phyloP scores from a whole-genome alignment of 2,329 filamentous ascomycete species.

The Talaromyces verruculosus region DNA sequence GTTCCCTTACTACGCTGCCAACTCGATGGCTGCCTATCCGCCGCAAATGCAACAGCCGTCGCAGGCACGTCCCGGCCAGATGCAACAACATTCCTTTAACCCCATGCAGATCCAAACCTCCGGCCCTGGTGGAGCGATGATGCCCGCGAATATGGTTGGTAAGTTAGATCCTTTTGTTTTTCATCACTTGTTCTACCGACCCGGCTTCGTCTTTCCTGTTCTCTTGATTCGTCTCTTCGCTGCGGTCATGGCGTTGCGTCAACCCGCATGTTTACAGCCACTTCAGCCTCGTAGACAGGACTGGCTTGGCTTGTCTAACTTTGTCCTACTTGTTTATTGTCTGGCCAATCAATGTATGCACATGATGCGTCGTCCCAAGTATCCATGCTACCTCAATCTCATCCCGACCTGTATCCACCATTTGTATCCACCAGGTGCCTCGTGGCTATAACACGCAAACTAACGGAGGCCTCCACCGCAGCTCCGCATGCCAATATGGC shows the following conservation, averaged over 20 bases:
- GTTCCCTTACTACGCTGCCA: conserved; percentile 39
- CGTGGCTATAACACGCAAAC: conserved; percentile 18
- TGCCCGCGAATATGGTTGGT: conserved; percentile 36
- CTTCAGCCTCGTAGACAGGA: background rate
- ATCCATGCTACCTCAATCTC: conserved; percentile 1
- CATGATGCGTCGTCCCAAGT: conserved; percentile 21
- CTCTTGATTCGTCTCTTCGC: conserved; percentile 5
- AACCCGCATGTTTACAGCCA: background rate
- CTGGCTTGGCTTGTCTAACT: conserved; percentile 8
- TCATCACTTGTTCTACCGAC: background rate
- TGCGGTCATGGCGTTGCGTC: conserved; percentile 24
- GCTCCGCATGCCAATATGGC: conserved; percentile 38
- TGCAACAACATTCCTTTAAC: conserved; percentile 34
- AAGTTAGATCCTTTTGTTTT: conserved; percentile 2
- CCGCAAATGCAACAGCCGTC: conserved; percentile 26
- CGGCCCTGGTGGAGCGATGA: conserved; percentile 40
- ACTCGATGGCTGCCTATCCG: conserved; percentile 24
- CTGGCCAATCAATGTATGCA: conserved; percentile 5
- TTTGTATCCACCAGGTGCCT: conserved; percentile 20
- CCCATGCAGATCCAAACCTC: conserved; percentile 36
- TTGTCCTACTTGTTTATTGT: background rate
- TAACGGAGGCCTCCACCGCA: conserved; percentile 25
- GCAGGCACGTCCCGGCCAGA: conserved; percentile 22
- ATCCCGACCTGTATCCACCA: conserved; percentile 8
- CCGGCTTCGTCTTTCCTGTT: background rate